Evolutionary conservation across 1,284 basidiomycete genomes (phyloP), one percentile per base, ranked within the genome.

Genomic region (Leucocoprinus gongylophorus): DNA sequence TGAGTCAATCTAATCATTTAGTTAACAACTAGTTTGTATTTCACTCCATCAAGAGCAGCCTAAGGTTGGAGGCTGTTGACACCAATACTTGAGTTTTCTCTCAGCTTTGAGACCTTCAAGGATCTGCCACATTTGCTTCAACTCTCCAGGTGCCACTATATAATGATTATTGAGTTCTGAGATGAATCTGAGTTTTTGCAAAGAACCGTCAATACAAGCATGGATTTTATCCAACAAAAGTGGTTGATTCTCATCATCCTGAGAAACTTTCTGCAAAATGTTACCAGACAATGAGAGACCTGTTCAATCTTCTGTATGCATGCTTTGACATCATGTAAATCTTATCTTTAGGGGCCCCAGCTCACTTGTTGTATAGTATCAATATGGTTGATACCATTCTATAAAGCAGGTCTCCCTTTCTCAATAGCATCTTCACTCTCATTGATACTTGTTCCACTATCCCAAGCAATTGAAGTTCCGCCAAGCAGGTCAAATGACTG

Each of bases 51-150:
- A n/a, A 78, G 58, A 37, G 80, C 62, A 20, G 68, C 68, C 50
- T 76, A 62, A n/a, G n/a, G n/a, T n/a, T n/a, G n/a, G n/a, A 78
- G 82, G 67, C 83, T 83, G 57, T 73, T 77, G 21, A 84, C 79
- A 12, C 82, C 82, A 55, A 85, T 75, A 48, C 64, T 69, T 57
- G 35, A 71, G 62, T 54, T 70, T 71, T 17, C 67, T 71, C 38
- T 65, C 64, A 28, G 60, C 57, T 53, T 70, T 69, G 35, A 70
- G 57, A 23, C 63, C 64, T 51, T 70, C 69, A 8, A 70, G 48
- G 26, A 66, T 58, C 33, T 61, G 61, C 68, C 68, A 70, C 20
- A 65, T 39, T 10, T 55, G 61, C 39, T 64, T 65, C 18, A 71
- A 61, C 28, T 67, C 54, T 15, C 63, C 62, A 0, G 58, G 56